These are phyloP conservation scores for Peronospora tabacina DNA, from an alignment of 352 stramenopile species.

Conservation along the genomic window DNA sequence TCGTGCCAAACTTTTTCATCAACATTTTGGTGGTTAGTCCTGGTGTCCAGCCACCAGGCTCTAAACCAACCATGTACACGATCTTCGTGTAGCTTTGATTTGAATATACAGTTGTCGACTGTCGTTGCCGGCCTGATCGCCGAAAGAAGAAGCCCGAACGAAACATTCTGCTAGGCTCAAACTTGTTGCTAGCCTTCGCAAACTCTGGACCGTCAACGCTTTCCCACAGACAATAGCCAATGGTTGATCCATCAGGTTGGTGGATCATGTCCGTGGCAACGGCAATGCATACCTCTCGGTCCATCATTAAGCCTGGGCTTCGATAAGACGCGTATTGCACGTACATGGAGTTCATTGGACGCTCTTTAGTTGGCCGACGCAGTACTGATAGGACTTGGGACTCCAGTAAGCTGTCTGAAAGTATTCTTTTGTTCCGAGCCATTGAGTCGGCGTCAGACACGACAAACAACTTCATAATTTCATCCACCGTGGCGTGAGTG, in stretches of 20 bases:
- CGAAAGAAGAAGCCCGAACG: constrained; percentile 45
- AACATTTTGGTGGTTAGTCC: constrained; percentile 29
- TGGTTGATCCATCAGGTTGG: constrained; percentile 34
- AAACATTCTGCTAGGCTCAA: constrained; percentile 34
- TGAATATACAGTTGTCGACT: constrained; percentile 4
- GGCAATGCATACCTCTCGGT: constrained; percentile 32
- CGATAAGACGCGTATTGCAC: constrained; percentile 32
- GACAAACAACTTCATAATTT: constrained; percentile 48
- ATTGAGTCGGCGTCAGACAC: constrained; percentile 32
- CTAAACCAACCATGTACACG: constrained; percentile 45
- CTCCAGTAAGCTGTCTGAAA: constrained; percentile 45
- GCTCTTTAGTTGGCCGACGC: constrained; percentile 23
- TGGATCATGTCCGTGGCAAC: constrained; percentile 32
- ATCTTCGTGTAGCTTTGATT: constrained; percentile 39
- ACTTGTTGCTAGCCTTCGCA: constrained; percentile 8
- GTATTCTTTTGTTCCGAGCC: constrained; percentile 35
- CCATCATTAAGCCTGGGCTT: constrained; percentile 29
- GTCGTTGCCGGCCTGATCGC: constrained; percentile 13
- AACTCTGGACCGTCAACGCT: constrained; percentile 39
- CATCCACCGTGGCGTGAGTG: constrained; percentile 27
- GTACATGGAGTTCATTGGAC: constrained; percentile 35
- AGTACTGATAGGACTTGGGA: constrained; percentile 37
- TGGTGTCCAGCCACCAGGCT: constrained; percentile 29
- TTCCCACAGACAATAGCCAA: constrained; percentile 60
- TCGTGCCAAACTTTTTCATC: constrained; percentile 42